Evolutionary conservation across 495 filamentous ascomycete genomes (phyloP).

Genomic region (Neurospora terricola): DNA sequence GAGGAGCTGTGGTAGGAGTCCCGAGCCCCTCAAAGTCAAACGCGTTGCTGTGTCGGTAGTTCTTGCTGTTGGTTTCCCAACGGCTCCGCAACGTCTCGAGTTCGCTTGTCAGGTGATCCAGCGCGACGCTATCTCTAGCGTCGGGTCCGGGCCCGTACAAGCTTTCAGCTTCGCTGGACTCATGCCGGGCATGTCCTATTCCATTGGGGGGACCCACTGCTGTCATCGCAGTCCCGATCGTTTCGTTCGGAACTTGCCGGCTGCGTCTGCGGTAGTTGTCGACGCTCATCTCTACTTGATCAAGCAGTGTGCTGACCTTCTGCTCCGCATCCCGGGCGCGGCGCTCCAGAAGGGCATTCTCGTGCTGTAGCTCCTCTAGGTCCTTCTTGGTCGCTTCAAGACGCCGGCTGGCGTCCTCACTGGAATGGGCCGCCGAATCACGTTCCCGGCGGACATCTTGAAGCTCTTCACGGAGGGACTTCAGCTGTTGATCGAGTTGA

Average conservation of each 20-base stretch:
- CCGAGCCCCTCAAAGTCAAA: conserved; percentile 68
- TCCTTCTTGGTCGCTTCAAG: conserved; percentile 53
- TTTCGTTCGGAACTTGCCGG: conserved; percentile 25
- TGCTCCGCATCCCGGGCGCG: conserved; percentile 84
- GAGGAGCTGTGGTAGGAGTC: conserved; percentile 11
- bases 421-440: conserved; percentile 45
- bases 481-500: conserved; percentile 63
- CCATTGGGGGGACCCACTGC: conserved; percentile 1
- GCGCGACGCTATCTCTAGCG: conserved; percentile 69
- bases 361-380: conserved; percentile 69
- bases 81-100: conserved; percentile 79
- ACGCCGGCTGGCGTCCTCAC: conserved; percentile 49
- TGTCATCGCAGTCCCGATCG: conserved; percentile 1
- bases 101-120: conserved; percentile 86
- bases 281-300: conserved; percentile 87
- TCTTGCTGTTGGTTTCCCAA: conserved; percentile 94
- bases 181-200: conserved; percentile 45
- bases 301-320: conserved; percentile 82
- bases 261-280: conserved; percentile 81
- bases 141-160: conserved; percentile 28
- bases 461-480: conserved; percentile 56
- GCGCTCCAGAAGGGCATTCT: conserved; percentile 68
- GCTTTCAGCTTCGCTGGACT: conserved; percentile 46
- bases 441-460: conserved; percentile 55
- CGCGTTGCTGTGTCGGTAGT: conserved; percentile 74